A percentile compares a stretch with the other conserved stretches of the same genome.
Conservation (phyloP, 2,329 filamentous ascomycete species). For the Botrytis galanthina region DNA sequence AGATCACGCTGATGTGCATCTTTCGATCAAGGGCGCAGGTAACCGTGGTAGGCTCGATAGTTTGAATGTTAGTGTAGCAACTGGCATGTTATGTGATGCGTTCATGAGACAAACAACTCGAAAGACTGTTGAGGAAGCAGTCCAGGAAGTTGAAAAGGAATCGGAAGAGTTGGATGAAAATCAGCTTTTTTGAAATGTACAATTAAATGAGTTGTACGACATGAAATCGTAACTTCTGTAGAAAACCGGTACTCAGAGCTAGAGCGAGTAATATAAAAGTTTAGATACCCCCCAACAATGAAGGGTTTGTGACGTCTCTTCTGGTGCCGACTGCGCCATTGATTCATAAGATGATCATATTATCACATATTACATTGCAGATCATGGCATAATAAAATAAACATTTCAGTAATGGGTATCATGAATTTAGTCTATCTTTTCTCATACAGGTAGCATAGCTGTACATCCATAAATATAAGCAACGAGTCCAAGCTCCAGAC, state of each 20-base stretch:
- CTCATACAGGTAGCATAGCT: slow-evolving; percentile 12
- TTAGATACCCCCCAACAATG: neutral
- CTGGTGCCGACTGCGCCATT: neutral
- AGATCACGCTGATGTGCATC: slow-evolving; percentile 61
- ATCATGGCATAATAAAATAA: neutral
- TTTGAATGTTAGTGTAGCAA: slow-evolving; percentile 88
- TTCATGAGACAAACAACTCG: slow-evolving; percentile 50
- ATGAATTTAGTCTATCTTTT: slow-evolving; percentile 21
- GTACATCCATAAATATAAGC: slow-evolving; percentile 15
- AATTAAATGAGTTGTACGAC: slow-evolving; percentile 1
- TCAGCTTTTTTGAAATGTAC: slow-evolving; percentile 14
- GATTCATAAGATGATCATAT: neutral
- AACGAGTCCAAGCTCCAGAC: neutral
- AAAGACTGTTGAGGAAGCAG: slow-evolving; percentile 9
- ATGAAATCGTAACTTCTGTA: neutral
- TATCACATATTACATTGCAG: neutral
- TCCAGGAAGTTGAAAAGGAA: slow-evolving; percentile 13
- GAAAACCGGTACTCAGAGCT: neutral
- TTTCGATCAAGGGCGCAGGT: slow-evolving; percentile 57
- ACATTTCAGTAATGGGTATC: slow-evolving; percentile 18
- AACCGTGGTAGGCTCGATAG: slow-evolving; percentile 69
- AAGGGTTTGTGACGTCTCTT: neutral
- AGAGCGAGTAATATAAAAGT: neutral
- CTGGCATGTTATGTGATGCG: slow-evolving; percentile 69
- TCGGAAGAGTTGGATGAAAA: slow-evolving; percentile 7